Evolutionary conservation across 345 rosid species (phyloP), one percentile per base, ranked within the genome.

Genomic region (Ailanthus altissimus): DNA sequence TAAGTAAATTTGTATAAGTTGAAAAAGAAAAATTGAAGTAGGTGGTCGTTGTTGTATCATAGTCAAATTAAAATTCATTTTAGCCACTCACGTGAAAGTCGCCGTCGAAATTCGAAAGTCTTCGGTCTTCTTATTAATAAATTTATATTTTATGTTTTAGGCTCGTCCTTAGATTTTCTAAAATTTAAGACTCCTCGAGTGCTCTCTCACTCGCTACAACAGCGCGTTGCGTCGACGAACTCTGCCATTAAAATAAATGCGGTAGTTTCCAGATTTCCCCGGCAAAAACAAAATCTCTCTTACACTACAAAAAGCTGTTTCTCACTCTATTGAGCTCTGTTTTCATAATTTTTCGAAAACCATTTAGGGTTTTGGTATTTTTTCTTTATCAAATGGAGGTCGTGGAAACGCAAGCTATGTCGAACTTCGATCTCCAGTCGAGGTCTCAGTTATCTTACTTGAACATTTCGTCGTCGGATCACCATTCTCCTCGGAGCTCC

Each of bases 371-470:
- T 32, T 32, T 32, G 38, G 38, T 32, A 32, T 32, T 3, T 32
- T 4, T 1, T 47, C 5, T 43, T 15, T 13, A 49, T 38, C 56
- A 70, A 56, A 90, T 84, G 92, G 87, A 87, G 80, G 86, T 90
- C 11, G 85, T 67, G 11, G 79, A 81, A 12, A 61, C 83, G 21
- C 80, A 70, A 36, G 64, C 88, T 68, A 6, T 80, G 53, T 66
- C 91, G 1, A 84, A 59, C 66, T 84, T 85, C 51, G 82, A 84
- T 72, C 80, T 66, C 49, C 81, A 81, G 81, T 47, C 89, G 5
- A 82, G 72, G 26, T 23, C 90, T 15, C 84, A 82, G 70, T 85
- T 85, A 77, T 23, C 84, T 18, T 78, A 46, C 49, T 28, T 75
- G 53, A 73, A 28, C 81, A 74, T 84, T 71, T 32, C 84, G 50